Percentiles rank a stretch among this genome's conserved stretches.
These are phyloP conservation scores for Cyberlindnera xishuangbannaensis DNA, from an alignment of 805 yeast genomes.

Conservation along the genomic window DNA sequence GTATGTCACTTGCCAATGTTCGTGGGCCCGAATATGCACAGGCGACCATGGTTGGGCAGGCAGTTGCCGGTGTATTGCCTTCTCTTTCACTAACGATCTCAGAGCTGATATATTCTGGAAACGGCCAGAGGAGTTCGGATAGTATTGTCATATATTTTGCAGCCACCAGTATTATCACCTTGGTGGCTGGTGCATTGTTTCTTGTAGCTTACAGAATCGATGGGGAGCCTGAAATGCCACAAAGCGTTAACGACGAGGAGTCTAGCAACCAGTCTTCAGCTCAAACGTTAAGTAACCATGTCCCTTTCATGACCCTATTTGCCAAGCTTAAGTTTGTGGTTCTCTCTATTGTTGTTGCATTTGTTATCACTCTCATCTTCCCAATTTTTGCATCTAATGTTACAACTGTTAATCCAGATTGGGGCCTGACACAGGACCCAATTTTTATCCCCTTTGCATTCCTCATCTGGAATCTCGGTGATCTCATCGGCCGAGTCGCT, in stretches of 20 bases:
- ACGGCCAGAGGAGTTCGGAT: constrained; percentile 18
- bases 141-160: constrained; percentile 38
- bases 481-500: constrained; percentile 66
- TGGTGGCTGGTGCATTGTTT: constrained; percentile 36
- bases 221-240: constrained; percentile 10
- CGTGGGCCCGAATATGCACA: constrained; percentile 77
- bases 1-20: constrained; percentile 79
- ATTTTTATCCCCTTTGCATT: constrained; percentile 73
- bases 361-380: constrained; percentile 69
- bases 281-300: no score
- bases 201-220: constrained; percentile 26
- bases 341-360: constrained; percentile 64
- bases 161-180: constrained; percentile 44
- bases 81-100: constrained; percentile 60
- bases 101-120: constrained; percentile 29
- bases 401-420: constrained; percentile 41
- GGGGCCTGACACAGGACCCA: constrained; percentile 23
- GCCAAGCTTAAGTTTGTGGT: constrained; percentile 58
- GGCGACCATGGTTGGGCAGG: constrained; percentile 92
- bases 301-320: constrained; percentile 60
- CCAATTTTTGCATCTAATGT: constrained; percentile 85
- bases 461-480: constrained; percentile 87
- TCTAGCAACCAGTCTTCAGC: constrained; percentile 25
- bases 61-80: constrained; percentile 90
- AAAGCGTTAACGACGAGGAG: no score